Conservation (phyloP, 495 filamentous ascomycete species). For the Penicillium arizonense region DNA sequence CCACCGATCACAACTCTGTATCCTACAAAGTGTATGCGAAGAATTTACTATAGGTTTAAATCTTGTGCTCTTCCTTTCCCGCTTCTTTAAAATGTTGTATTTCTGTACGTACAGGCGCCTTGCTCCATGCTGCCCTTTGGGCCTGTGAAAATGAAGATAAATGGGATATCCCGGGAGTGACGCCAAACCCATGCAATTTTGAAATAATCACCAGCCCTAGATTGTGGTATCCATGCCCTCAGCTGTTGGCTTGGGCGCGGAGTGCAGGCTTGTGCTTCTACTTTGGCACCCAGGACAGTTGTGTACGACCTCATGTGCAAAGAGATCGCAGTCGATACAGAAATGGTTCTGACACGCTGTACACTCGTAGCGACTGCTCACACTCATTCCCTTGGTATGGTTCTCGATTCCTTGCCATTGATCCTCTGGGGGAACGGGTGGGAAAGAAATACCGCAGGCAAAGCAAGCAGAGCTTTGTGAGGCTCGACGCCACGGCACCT, state of each 20-base stretch:
- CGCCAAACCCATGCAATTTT: slow-evolving; percentile 20
- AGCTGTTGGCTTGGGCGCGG: not conserved
- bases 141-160: not conserved
- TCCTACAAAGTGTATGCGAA: too few species aligned
- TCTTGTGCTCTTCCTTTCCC: not conserved
- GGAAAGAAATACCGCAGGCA: slow-evolving; percentile 54
- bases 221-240: slow-evolving; percentile 1
- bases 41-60: not conserved
- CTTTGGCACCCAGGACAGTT: slow-evolving; percentile 96
- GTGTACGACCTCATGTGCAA: slow-evolving; percentile 87
- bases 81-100: not conserved
- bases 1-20: too few species aligned
- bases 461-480: slow-evolving; percentile 42
- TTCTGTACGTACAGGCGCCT: not conserved
- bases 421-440: slow-evolving; percentile 40
- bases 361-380: slow-evolving; percentile 87
- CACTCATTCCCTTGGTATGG: slow-evolving; percentile 64
- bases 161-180: slow-evolving; percentile 1
- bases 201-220: not conserved
- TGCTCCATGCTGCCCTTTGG: not conserved
- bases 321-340: slow-evolving; percentile 97
- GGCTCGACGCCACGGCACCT: slow-evolving; percentile 80
- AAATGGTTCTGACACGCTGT: slow-evolving; percentile 82
- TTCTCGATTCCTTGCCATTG: slow-evolving; percentile 34
- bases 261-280: slow-evolving; percentile 18